Evolutionary conservation across 2,329 filamentous ascomycete species (phyloP).

Genomic region (Chrysoporthe cubensis): DNA sequence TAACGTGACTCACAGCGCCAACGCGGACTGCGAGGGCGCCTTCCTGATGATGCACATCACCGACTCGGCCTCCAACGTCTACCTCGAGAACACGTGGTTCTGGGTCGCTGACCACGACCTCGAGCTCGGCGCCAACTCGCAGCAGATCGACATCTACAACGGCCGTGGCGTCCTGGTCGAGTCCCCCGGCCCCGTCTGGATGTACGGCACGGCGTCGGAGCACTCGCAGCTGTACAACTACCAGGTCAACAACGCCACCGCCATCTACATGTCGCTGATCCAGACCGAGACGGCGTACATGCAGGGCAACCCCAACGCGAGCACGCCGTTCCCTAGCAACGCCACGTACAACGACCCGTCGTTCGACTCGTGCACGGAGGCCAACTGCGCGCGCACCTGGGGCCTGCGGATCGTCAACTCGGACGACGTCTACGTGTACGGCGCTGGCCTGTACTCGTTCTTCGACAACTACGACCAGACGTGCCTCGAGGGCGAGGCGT

Average conservation of each 20-base stretch:
- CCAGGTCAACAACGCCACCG: slow-evolving; percentile 75
- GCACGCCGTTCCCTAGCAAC: slow-evolving; percentile 65
- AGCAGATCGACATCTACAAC: slow-evolving; percentile 83
- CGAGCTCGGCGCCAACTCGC: slow-evolving; percentile 65
- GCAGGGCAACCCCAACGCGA: slow-evolving; percentile 79
- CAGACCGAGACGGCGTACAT: slow-evolving; percentile 91
- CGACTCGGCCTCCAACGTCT: slow-evolving; percentile 61
- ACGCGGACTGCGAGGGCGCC: slow-evolving; percentile 72
- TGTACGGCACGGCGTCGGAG: slow-evolving; percentile 76
- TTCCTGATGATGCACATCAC: slow-evolving; percentile 73
- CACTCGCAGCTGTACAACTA: slow-evolving; percentile 79
- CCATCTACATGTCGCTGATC: slow-evolving; percentile 81
- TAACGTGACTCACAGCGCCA: slow-evolving; percentile 60
- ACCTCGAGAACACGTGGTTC: slow-evolving; percentile 88
- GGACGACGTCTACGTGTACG: slow-evolving; percentile 69
- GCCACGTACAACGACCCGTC: slow-evolving; percentile 67
- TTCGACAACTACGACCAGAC: slow-evolving; percentile 79
- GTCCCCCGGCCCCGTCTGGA: slow-evolving; percentile 76
- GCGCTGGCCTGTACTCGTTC: slow-evolving; percentile 79
- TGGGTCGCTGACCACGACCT: slow-evolving; percentile 93
- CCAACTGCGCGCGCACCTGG: slow-evolving; percentile 74
- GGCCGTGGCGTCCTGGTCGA: slow-evolving; percentile 84
- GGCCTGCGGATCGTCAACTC: slow-evolving; percentile 74
- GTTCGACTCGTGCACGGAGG: slow-evolving; percentile 62
- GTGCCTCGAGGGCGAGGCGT: slow-evolving; percentile 69